Evolutionary conservation across 768 basidiomycete genomes (phyloP).

Genomic region (Coprinopsis cinerea): DNA sequence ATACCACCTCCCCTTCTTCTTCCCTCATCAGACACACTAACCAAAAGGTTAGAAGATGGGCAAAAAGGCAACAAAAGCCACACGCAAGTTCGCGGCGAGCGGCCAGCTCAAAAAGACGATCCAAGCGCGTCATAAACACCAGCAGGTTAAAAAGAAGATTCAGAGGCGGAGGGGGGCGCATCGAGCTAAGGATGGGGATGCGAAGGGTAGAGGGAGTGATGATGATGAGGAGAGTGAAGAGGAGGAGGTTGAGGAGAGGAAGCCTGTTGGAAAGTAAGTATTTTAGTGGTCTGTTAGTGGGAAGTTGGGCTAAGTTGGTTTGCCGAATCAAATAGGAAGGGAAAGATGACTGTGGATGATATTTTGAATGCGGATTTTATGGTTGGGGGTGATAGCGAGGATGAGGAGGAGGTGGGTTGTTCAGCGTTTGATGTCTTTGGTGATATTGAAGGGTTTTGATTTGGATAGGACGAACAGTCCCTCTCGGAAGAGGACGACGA

Average conservation of each 20-base stretch:
- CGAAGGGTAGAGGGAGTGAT: conserved; percentile 22
- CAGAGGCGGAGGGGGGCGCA: conserved; percentile 57
- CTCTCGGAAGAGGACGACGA: conserved; percentile 24
- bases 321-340: no score
- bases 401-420: conserved; percentile 24
- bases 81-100: conserved; percentile 82
- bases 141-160: conserved; percentile 67
- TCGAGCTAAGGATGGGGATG: conserved; percentile 28
- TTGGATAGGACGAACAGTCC: no score
- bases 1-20: background rate
- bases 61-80: conserved; percentile 69
- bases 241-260: conserved; percentile 31
- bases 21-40: background rate
- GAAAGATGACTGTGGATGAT: conserved; percentile 69
- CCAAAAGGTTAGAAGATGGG: conserved; percentile 24
- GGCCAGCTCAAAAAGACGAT: conserved; percentile 88
- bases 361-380: conserved; percentile 70
- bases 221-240: conserved; percentile 29
- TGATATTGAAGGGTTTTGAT: no score
- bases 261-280: conserved; percentile 25
- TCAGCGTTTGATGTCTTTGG: background rate
- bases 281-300: conserved; percentile 11
- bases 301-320: no score
- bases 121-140: conserved; percentile 73
- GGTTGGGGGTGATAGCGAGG: conserved; percentile 51